Conservation (phyloP, 2,329 filamentous ascomycete species). For the Ambrosiella beaveri region DNA sequence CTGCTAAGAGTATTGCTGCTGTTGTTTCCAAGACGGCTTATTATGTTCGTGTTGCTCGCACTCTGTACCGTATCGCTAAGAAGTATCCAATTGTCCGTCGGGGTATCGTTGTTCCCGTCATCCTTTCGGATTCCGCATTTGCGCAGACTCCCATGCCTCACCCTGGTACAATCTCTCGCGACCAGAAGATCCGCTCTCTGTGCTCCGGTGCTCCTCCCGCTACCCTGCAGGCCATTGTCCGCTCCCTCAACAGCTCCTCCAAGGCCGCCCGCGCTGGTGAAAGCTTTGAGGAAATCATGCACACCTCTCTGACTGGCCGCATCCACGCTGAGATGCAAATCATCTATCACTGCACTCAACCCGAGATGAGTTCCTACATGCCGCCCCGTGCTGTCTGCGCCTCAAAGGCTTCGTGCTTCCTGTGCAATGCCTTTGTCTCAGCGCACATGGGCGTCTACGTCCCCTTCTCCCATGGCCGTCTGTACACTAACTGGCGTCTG, state of each 20-base stretch:
- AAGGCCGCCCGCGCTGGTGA: slow-evolving; percentile 10
- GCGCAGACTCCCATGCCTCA: slow-evolving; percentile 5
- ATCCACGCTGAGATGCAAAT: slow-evolving; percentile 36
- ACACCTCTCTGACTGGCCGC: slow-evolving; percentile 17
- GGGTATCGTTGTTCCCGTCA: slow-evolving; percentile 18
- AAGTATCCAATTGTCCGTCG: slow-evolving; percentile 18
- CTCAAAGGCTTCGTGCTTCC: slow-evolving; percentile 33
- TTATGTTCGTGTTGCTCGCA: slow-evolving; percentile 11
- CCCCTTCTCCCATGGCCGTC: slow-evolving; percentile 25
- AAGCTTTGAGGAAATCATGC: slow-evolving; percentile 10
- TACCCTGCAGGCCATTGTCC: slow-evolving; percentile 9
- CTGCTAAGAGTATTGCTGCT: slow-evolving; percentile 11
- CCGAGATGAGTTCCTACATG: slow-evolving; percentile 14
- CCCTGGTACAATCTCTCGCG: slow-evolving; percentile 8
- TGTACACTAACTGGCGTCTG: slow-evolving; percentile 30
- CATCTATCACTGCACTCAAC: slow-evolving; percentile 24
- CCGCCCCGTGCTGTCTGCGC: slow-evolving; percentile 28
- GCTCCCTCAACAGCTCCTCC: slow-evolving; percentile 5
- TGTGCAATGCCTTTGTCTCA: slow-evolving; percentile 31
- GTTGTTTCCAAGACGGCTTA: slow-evolving; percentile 11
- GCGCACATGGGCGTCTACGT: slow-evolving; percentile 25
- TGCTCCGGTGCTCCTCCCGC: slow-evolving; percentile 8
- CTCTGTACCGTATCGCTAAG: slow-evolving; percentile 19
- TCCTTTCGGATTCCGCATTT: slow-evolving; percentile 15
- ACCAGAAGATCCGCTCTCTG: slow-evolving; percentile 6